These are phyloP conservation scores for Sapria himalayana DNA, from an alignment of 345 rosid genomes.

Conservation along the genomic window DNA sequence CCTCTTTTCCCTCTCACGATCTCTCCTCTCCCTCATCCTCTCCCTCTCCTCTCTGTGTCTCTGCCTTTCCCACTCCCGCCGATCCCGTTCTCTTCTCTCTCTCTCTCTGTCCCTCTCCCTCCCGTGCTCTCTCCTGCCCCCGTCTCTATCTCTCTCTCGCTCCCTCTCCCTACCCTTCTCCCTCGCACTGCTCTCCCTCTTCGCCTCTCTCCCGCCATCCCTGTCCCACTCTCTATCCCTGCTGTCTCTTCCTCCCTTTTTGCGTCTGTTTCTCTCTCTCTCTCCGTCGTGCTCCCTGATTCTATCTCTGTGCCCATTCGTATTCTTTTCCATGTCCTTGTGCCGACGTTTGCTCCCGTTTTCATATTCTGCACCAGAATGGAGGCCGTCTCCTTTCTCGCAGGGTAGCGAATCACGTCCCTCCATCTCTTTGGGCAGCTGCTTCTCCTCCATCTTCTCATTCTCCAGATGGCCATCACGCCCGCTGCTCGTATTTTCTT, in stretches of 20 bases:
- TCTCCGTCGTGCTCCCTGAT: slow-evolving; percentile 5
- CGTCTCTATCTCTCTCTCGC: not conserved
- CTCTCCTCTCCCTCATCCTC: not conserved
- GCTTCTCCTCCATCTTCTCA: no score
- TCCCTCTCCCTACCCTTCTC: slow-evolving; percentile 3
- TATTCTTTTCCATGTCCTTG: not conserved
- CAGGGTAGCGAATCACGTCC: no score
- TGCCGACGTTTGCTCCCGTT: no score
- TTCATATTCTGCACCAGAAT: no score
- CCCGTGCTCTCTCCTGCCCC: slow-evolving; percentile 1
- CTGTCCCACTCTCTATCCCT: slow-evolving; percentile 2
- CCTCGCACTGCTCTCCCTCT: slow-evolving; percentile 6
- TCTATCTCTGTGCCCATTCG: slow-evolving; percentile 3
- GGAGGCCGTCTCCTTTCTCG: no score
- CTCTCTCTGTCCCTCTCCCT: slow-evolving; percentile 4
- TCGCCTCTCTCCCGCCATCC: slow-evolving; percentile 7
- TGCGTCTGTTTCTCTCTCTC: slow-evolving; percentile 7
- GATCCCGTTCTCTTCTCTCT: not conserved
- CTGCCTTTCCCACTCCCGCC: slow-evolving; percentile 2
- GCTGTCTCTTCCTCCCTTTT: slow-evolving; percentile 1
- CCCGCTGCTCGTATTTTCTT: no score
- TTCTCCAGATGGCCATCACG: no score
- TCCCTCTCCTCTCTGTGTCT: not conserved
- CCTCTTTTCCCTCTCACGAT: slow-evolving; percentile 4
- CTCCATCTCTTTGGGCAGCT: no score